Base-by-base conservation (phyloP, 2,329 filamentous ascomycete species). In the Bipolaris zeicola region DNA sequence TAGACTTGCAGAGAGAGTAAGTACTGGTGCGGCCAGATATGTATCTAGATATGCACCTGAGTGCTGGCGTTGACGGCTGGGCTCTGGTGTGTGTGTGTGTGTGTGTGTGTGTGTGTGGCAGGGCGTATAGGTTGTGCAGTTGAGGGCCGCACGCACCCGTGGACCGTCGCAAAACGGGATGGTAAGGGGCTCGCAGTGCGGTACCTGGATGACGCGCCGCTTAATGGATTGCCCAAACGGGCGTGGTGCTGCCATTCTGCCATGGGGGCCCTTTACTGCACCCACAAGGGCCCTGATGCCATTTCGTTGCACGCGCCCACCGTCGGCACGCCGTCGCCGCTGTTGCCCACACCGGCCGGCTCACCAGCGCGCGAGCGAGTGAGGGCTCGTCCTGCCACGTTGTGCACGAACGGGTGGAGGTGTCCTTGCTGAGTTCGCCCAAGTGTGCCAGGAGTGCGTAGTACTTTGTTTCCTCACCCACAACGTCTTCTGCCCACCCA, bases 181-280 rank as follows among this genome's bases (percentile, higher is more conserved):
- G 54, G 68, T 67, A 73, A 72, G 70, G 69, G 63, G 66, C 61
- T 63, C 65, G 52, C 60, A 36, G 56, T 58, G 69, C 48, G 47
- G 71, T 72, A 69, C 70, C 69, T 73, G 69, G 63, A 71, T 71
- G 68, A 69, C 67, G 69, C 69, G 66, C 63, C 46, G 64, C 57
- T 50, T 50, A 48, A 57, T 36, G 31, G 22, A 37, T 49, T 20
- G 58, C 58, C 48, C 39, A 62, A 55, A 46, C 49, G 59, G 61
- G 47, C 37, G 28, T 64, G 60, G 59, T 49, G 59, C 53, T 33
- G 55, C 52, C 24, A 26, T 26, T 1, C 24, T 26, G 24, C 26
- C 26, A 28, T 28, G 26, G 26, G 26, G 26, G 26, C 26, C 26
- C 26, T 28, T 10, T 28, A 10, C 26, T 28, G 26, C 26, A 28